Evolutionary conservation across 768 basidiomycete genomes (phyloP).

Genomic region (Suillus hirtellus): DNA sequence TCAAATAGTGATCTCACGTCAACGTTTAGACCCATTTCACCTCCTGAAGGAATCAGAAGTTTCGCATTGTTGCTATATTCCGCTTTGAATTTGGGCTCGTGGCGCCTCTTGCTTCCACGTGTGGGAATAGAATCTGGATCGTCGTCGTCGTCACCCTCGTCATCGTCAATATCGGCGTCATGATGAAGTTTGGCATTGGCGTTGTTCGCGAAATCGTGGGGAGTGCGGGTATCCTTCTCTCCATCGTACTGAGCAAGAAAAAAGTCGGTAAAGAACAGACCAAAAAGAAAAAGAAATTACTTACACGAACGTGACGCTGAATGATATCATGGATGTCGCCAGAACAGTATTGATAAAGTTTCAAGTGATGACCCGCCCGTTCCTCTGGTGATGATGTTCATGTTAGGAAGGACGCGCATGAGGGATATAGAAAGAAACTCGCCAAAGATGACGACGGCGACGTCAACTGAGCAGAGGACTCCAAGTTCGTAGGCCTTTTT

Average conservation of each 20-base stretch:
- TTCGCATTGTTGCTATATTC: conserved; percentile 28
- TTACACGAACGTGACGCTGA: conserved; percentile 60
- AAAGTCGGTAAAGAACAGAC: background rate
- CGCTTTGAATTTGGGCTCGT: conserved; percentile 30
- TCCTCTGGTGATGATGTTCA: conserved; percentile 63
- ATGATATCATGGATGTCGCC: conserved; percentile 69
- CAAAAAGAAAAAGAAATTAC: conserved; percentile 12
- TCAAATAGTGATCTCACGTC: conserved; percentile 23
- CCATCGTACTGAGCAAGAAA: conserved; percentile 44
- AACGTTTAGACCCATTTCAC: conserved; percentile 22
- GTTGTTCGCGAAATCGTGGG: conserved; percentile 49
- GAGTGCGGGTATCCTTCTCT: conserved; percentile 49
- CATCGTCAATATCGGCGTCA: conserved; percentile 34
- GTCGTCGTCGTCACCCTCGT: conserved; percentile 41
- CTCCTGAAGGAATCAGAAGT: conserved; percentile 17
- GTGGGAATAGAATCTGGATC: conserved; percentile 26
- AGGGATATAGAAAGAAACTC: conserved; percentile 23
- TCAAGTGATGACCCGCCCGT: conserved; percentile 74
- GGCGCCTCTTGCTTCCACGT: conserved; percentile 25
- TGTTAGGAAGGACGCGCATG: conserved; percentile 4
- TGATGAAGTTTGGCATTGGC: conserved; percentile 22
- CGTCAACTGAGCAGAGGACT: conserved; percentile 87
- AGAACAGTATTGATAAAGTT: conserved; percentile 83
- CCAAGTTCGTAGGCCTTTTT: conserved; percentile 90
- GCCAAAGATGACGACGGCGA: conserved; percentile 88